These are phyloP conservation scores for Austroboletus niveus DNA, from an alignment of 1,284 basidiomycete species.

Conservation along the genomic window DNA sequence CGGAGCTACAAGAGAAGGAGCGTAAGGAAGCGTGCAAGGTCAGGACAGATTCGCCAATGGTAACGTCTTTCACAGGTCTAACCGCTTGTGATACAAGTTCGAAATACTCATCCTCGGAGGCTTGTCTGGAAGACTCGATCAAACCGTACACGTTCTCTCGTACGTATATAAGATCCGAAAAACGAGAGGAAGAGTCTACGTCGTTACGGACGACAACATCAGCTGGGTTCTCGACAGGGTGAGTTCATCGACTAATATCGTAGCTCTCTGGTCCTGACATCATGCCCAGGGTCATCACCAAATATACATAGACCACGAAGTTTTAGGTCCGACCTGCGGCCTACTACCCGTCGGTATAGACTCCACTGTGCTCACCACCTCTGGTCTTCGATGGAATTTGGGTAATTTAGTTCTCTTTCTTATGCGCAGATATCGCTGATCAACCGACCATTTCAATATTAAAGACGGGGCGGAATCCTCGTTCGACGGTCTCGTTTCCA, in stretches of 20 bases:
- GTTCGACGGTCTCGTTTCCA: slow-evolving; percentile 82
- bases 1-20: slow-evolving; percentile 58
- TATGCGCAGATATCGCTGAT: not conserved
- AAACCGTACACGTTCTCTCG: slow-evolving; percentile 89
- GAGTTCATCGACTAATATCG: slow-evolving; percentile 22
- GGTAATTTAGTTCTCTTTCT: slow-evolving; percentile 44
- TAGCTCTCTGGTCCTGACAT: not conserved
- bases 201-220: slow-evolving; percentile 82
- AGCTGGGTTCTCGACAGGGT: slow-evolving; percentile 87
- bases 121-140: slow-evolving; percentile 88
- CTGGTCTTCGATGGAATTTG: slow-evolving; percentile 89
- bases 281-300: slow-evolving; percentile 70
- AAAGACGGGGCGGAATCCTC: slow-evolving; percentile 64
- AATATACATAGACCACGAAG: slow-evolving; percentile 69
- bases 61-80: not conserved
- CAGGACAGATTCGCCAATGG: not conserved
- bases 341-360: slow-evolving; percentile 87
- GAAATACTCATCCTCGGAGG: slow-evolving; percentile 86
- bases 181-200: slow-evolving; percentile 63
- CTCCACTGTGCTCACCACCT: slow-evolving; percentile 73
- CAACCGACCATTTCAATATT: not conserved
- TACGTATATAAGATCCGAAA: slow-evolving; percentile 80
- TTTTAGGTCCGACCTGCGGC: slow-evolving; percentile 89
- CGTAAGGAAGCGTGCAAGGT: slow-evolving; percentile 39
- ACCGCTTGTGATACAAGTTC: slow-evolving; percentile 37